Base-by-base conservation (phyloP, 495 filamentous ascomycete species). In the Evernia prunastri region DNA sequence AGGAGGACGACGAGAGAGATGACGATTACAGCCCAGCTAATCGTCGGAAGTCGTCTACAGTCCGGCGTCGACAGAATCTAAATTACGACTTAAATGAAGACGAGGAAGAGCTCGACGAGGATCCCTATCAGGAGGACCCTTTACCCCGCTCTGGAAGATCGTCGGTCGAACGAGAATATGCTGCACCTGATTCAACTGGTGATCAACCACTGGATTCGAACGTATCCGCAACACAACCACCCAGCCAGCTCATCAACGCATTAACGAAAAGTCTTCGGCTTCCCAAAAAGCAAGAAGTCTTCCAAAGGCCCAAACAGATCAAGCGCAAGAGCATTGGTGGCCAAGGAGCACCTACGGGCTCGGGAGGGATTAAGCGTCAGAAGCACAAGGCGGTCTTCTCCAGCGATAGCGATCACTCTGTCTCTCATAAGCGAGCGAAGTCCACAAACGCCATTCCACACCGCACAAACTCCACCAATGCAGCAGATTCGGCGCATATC, bases 321-420 rank as follows among this genome's bases (percentile, higher is more conserved):
- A 53, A 53, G 49, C 49, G 49, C 49, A 53, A 27, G 4, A 53
- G 49, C 15, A 31, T 53, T 18, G 49, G 49, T 31, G 49, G 49
- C 49, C 49, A 31, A 53, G 49, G 13, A 53, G 25, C 5, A 31
- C 29, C 49, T 9, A 17, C 12, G 10, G 49, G 31, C 1, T 53
- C 12, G 27, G 49, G 15, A 53, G 49, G 13, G 25, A 53, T 7
- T 12, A 53, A 53, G 25, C 49, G 25, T 53, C 27, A 17, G 13
- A 53, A 53, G 27, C 49, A 53, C 25, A 53, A 31, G 49, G 49
- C 25, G 11, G 49, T 25, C 20, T 31, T 31, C 23, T 53, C 49
- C 25, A 53, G 49, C 25, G 49, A 31, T 8, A 53, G 49, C 27
- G 49, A 53, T 29, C n/a, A 18, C 23, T 8, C 25, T 4, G 49